Percentiles rank a stretch among this genome's conserved stretches.
Conservation (phyloP, 1,284 basidiomycete genomes). For the Irpex sp. region DNA sequence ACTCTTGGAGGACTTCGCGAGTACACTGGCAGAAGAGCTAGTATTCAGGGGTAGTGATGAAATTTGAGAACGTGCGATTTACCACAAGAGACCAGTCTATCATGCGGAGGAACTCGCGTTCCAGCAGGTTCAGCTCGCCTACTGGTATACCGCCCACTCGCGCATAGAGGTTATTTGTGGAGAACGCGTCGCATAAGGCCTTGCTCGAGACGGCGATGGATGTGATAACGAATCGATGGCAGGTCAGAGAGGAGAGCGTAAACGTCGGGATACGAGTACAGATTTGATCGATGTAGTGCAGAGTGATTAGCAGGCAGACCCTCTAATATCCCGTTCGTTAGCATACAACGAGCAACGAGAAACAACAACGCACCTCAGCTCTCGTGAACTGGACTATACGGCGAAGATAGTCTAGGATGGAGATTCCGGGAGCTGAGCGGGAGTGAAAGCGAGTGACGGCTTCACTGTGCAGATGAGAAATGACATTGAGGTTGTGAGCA, state of each 20-base stretch:
- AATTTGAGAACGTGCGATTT: slow-evolving; percentile 37
- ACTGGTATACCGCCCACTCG: slow-evolving; percentile 92
- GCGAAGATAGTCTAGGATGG: slow-evolving; percentile 84
- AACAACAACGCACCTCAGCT: slow-evolving; percentile 63
- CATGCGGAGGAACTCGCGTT: slow-evolving; percentile 85
- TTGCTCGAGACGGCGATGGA: slow-evolving; percentile 87
- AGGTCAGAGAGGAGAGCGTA: slow-evolving; percentile 90
- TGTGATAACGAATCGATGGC: slow-evolving; percentile 93
- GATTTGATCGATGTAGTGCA: slow-evolving; percentile 94
- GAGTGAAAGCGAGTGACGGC: slow-evolving; percentile 93
- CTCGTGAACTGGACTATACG: slow-evolving; percentile 92
- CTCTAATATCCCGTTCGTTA: slow-evolving; percentile 46
- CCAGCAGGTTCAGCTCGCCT: slow-evolving; percentile 86
- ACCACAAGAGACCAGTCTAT: slow-evolving; percentile 94
- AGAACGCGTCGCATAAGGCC: slow-evolving; percentile 90
- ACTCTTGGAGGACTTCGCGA: slow-evolving; percentile 76
- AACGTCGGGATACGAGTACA: slow-evolving; percentile 83
- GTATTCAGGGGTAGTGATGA: slow-evolving; percentile 4
- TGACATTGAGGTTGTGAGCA: slow-evolving; percentile 15
- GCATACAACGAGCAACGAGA: neutral
- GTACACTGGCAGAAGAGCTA: slow-evolving; percentile 53
- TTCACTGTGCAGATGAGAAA: slow-evolving; percentile 47
- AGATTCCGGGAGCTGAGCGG: slow-evolving; percentile 80
- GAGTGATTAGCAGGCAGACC: slow-evolving; percentile 82
- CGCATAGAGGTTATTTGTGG: slow-evolving; percentile 89